Conservation (phyloP, 1,139 yeast species). For the Pichia norvegensis region DNA sequence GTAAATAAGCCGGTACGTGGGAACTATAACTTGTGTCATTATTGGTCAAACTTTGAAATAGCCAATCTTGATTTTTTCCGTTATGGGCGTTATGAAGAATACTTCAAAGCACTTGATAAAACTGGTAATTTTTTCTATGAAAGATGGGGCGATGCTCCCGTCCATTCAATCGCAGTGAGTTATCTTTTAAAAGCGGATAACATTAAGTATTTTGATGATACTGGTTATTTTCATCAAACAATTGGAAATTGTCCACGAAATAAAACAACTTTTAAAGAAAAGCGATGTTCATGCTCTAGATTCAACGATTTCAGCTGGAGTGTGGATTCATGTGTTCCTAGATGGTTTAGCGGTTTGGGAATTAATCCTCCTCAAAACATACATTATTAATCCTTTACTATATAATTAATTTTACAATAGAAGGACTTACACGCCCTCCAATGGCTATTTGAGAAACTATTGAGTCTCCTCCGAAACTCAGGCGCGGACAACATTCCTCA, state of each 20-base stretch:
- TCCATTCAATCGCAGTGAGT: conserved; percentile 79
- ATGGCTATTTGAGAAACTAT: too few species aligned
- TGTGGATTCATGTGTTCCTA: conserved; percentile 26
- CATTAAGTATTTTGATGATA: conserved; percentile 71
- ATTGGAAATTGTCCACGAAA: conserved; percentile 67
- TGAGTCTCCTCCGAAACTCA: too few species aligned
- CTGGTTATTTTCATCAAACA: conserved; percentile 80
- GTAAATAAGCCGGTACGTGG: conserved; percentile 33
- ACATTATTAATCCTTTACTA: conserved; percentile 1
- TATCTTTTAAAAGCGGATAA: conserved; percentile 50
- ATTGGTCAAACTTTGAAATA: conserved; percentile 90
- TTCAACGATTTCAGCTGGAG: conserved; percentile 22
- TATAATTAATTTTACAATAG: too few species aligned
- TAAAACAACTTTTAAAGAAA: conserved; percentile 9
- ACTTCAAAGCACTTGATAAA: conserved; percentile 63
- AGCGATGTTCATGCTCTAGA: conserved; percentile 22
- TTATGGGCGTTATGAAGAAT: conserved; percentile 53
- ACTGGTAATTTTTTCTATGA: conserved; percentile 89
- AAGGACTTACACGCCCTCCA: too few species aligned
- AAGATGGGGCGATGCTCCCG: conserved; percentile 96
- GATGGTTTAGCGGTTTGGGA: conserved; percentile 18
- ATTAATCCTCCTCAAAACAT: conserved; percentile 4
- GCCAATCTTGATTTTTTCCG: conserved; percentile 76
- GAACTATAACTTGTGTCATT: conserved; percentile 75
- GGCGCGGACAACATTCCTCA: too few species aligned